A percentile compares a stretch with the other conserved stretches of the same genome.
These are phyloP conservation scores for Dissophora ornata DNA, from an alignment of 192 early-diverging fungal species.

Conservation along the genomic window DNA sequence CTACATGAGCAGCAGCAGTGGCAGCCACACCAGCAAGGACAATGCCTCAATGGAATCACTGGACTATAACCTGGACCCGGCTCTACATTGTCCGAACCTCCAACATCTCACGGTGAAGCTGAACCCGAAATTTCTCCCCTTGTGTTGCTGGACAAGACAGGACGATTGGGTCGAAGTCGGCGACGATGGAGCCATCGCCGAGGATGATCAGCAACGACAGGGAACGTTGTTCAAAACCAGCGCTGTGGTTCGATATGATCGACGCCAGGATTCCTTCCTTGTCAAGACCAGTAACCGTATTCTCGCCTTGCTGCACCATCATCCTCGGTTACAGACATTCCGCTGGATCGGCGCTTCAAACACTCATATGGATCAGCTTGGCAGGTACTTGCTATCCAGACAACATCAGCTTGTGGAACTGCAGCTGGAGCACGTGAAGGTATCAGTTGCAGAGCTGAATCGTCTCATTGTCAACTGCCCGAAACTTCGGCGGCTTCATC, in stretches of 20 bases:
- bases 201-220: not conserved
- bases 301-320: constrained; percentile 17
- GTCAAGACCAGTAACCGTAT: constrained; percentile 33
- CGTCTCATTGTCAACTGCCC: constrained; percentile 21
- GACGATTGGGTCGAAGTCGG: constrained; percentile 16
- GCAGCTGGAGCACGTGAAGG: constrained; percentile 12
- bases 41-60: not conserved
- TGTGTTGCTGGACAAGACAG: constrained; percentile 30
- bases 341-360: constrained; percentile 23
- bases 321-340: constrained; percentile 15
- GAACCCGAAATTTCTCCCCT: not conserved
- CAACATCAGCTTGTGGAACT: constrained; percentile 26
- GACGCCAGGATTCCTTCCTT: constrained; percentile 3
- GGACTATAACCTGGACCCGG: constrained; percentile 28
- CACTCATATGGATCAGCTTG: constrained; percentile 15
- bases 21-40: not conserved
- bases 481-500: constrained; percentile 6
- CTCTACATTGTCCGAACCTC: constrained; percentile 20
- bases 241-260: constrained; percentile 6
- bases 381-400: constrained; percentile 9
- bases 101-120: constrained; percentile 19
- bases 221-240: constrained; percentile 12
- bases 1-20: not conserved
- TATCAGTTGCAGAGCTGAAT: constrained; percentile 13
- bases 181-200: not conserved